phyloP scores from a whole-genome alignment of 208 protist genomes.

The Trypanosoma boissoni region DNA sequence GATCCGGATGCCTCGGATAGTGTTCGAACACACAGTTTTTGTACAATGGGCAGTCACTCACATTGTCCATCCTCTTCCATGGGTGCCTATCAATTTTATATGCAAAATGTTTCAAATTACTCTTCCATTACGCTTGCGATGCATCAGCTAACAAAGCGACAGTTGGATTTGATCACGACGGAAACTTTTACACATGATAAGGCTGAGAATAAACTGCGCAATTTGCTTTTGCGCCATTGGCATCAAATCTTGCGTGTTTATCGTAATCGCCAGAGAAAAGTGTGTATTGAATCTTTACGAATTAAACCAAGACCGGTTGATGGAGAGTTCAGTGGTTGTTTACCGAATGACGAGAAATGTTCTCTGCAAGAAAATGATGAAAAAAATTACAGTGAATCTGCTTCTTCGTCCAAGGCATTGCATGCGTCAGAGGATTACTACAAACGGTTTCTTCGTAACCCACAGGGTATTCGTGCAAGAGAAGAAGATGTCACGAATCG shows the following conservation, averaged over 20 bases:
- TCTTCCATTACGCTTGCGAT: conserved; percentile 50
- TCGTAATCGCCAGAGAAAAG: conserved; percentile 22
- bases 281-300: conserved; percentile 13
- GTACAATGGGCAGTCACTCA: not conserved
- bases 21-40: conserved; percentile 3
- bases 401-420: not conserved
- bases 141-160: conserved; percentile 56
- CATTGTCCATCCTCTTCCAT: not conserved
- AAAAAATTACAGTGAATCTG: not conserved
- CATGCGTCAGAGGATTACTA: not conserved
- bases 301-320: conserved; percentile 3
- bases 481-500: conserved; percentile 71
- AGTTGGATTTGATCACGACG: conserved; percentile 52
- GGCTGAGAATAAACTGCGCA: conserved; percentile 39
- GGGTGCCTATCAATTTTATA: conserved; percentile 17
- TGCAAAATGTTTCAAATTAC: conserved; percentile 22
- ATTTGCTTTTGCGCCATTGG: conserved; percentile 66
- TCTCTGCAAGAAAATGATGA: not conserved
- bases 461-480: conserved; percentile 31
- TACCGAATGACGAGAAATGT: not conserved
- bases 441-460: conserved; percentile 3
- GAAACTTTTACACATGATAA: conserved; percentile 57
- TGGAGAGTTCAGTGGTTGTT: conserved; percentile 20
- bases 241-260: conserved; percentile 26
- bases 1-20: not conserved